Evolutionary conservation across 805 yeast genomes (phyloP), one percentile per base, ranked within the genome.

Genomic region (Pichia insulana): DNA sequence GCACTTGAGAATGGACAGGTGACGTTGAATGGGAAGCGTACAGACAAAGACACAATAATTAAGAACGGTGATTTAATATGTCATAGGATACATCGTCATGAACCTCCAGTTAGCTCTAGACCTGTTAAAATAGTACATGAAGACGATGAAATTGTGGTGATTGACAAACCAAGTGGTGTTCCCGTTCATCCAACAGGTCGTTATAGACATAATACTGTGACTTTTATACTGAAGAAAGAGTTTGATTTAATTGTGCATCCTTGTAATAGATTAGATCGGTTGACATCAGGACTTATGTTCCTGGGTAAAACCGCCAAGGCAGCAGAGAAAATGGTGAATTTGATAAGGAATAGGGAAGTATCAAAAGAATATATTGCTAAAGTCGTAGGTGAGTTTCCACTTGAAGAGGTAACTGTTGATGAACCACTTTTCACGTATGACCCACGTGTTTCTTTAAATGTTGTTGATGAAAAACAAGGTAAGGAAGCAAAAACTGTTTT

Each of bases 101-200:
- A 92, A 56, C 96, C 97, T 2, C 76, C 94, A 0, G 89, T 89
- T 2, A 65, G 73, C 7, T 62, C 82, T 41, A 30, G 67, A 61
- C 72, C 74, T 0, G 78, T 87, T 38, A 70, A 73, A 42, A 75
- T 85, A 19, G 83, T 89, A 0, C 71, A 70, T 56, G 85, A 88
- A 54, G 80, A 86, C 57, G 87, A 81, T 7, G 74, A 83, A 39
- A 58, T 87, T 18, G 68, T 92, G 5, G 94, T 84, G 3, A 80
- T 92, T 18, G 95, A 90, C 59, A 92, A 92, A 50, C 98, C 98
- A 0, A 74, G 92, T 4, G 97, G 98, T 0, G 72, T 92, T 2
- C 97, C 98, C 0, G 95, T 86, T 0, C 98, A 92, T 59, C 97
- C 98, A 3, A 83, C 96, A 0, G 98, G 97, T 0, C 64, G 89